A percentile compares a stretch with the other conserved stretches of the same genome.
Evolutionary conservation across 2,329 filamentous ascomycete species (phyloP).

Genomic region (Fusarium kyushuense): DNA sequence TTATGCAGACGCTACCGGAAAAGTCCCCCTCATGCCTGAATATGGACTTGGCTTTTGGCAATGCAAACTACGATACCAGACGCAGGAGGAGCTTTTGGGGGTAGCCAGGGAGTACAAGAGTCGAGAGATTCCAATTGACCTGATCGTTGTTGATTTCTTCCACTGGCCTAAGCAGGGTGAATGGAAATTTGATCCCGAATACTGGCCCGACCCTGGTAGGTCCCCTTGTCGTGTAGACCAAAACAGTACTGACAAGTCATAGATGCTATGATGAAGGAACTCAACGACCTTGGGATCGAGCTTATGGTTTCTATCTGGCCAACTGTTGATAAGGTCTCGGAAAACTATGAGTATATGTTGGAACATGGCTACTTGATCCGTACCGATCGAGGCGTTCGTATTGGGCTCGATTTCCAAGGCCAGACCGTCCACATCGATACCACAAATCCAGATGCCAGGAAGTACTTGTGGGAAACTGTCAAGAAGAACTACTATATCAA

Average conservation of each 20-base stretch:
- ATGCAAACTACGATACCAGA: slow-evolving; percentile 74
- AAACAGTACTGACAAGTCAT: background rate
- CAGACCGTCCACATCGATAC: slow-evolving; percentile 72
- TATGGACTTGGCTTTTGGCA: slow-evolving; percentile 78
- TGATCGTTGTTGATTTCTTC: slow-evolving; percentile 77
- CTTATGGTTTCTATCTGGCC: slow-evolving; percentile 79
- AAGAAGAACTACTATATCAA: slow-evolving; percentile 71
- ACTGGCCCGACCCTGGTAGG: slow-evolving; percentile 72
- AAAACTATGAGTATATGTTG: slow-evolving; percentile 72
- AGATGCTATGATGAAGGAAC: slow-evolving; percentile 72
- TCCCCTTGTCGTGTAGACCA: background rate
- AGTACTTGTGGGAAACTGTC: slow-evolving; percentile 69
- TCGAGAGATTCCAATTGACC: slow-evolving; percentile 68
- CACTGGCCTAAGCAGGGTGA: slow-evolving; percentile 76
- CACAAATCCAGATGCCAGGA: slow-evolving; percentile 69
- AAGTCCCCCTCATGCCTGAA: slow-evolving; percentile 75
- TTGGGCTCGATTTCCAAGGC: slow-evolving; percentile 69
- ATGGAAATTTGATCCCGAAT: slow-evolving; percentile 73
- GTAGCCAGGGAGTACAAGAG: slow-evolving; percentile 70
- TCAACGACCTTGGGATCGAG: slow-evolving; percentile 69
- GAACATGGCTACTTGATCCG: slow-evolving; percentile 71
- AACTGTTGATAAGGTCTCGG: slow-evolving; percentile 69
- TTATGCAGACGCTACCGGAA: slow-evolving; percentile 68
- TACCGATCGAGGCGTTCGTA: slow-evolving; percentile 68
- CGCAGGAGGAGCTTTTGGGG: slow-evolving; percentile 70